Evolutionary conservation across 352 stramenopile species (phyloP).

Genomic region (Aphanomyces euteiches): DNA sequence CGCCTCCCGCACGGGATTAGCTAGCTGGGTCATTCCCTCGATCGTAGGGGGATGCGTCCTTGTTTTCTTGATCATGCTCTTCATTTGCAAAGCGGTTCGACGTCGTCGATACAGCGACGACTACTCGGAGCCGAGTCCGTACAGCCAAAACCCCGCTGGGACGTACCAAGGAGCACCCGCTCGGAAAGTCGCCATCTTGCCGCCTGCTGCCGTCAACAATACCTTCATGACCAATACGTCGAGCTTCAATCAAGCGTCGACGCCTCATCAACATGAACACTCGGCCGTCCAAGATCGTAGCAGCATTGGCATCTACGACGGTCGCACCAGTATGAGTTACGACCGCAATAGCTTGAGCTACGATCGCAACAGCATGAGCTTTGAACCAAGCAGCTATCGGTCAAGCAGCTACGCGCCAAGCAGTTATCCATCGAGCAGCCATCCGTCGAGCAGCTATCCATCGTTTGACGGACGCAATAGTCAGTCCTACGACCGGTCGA

Average conservation of each 20-base stretch:
- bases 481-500: not conserved
- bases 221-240: conserved; percentile 1
- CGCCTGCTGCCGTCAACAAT: not conserved
- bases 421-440: not conserved
- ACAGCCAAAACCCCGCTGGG: not conserved
- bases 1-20: not conserved
- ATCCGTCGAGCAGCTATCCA: not conserved
- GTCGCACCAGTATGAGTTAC: not conserved
- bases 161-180: not conserved
- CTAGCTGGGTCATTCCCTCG: conserved; percentile 14
- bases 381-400: too few species aligned
- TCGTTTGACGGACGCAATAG: conserved; percentile 3
- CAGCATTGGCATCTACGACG: not conserved
- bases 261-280: not conserved
- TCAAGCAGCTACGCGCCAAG: not conserved
- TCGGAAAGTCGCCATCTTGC: not conserved
- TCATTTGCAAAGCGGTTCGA: conserved; percentile 2
- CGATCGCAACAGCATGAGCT: not conserved
- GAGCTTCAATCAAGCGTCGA: not conserved
- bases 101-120: not conserved
- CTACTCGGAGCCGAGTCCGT: conserved; percentile 6
- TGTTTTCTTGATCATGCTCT: conserved; percentile 14
- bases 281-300: not conserved
- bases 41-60: conserved; percentile 13
- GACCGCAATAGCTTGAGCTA: not conserved